phyloP scores from a whole-genome alignment of 2,329 filamentous ascomycete genomes.

The Lecanicillium sp. region DNA sequence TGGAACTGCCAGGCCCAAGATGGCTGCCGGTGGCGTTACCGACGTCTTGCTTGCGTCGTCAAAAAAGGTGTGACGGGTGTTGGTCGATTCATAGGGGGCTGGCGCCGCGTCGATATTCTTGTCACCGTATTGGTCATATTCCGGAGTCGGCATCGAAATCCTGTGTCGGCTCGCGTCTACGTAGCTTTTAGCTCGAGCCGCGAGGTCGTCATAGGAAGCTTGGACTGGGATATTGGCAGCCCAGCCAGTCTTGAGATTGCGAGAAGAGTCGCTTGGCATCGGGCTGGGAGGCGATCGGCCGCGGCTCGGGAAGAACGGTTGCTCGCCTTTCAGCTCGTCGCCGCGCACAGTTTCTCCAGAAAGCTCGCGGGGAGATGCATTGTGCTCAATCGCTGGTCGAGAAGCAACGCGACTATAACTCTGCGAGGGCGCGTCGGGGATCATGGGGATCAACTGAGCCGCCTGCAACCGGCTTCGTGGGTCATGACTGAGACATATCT shows the following conservation, averaged over 20 bases:
- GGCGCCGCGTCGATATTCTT: no score
- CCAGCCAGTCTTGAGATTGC: background rate
- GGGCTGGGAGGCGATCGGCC: conserved; percentile 16
- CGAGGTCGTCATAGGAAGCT: conserved; percentile 1
- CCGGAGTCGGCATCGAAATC: conserved; percentile 9
- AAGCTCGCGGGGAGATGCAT: conserved; percentile 1
- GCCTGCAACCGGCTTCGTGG: conserved; percentile 71
- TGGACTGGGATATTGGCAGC: background rate
- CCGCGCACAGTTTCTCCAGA: conserved; percentile 1
- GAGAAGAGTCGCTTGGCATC: conserved; percentile 12
- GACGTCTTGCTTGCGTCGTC: background rate
- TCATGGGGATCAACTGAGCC: conserved; percentile 61
- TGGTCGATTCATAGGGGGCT: background rate
- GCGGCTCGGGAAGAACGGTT: conserved; percentile 12
- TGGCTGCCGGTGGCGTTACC: background rate
- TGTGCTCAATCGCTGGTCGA: background rate
- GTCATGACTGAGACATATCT: conserved; percentile 67
- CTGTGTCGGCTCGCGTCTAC: conserved; percentile 1
- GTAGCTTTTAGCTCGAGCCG: background rate
- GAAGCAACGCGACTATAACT: conserved; percentile 5
- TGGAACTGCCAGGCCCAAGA: background rate
- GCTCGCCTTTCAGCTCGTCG: conserved; percentile 8
- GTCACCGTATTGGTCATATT: no score
- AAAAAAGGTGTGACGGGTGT: background rate
- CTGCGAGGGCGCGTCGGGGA: conserved; percentile 28